Percentiles rank a stretch among this genome's conserved stretches.
phyloP scores from a whole-genome alignment of 2,329 filamentous ascomycete genomes.

The Fusarium chuoi region DNA sequence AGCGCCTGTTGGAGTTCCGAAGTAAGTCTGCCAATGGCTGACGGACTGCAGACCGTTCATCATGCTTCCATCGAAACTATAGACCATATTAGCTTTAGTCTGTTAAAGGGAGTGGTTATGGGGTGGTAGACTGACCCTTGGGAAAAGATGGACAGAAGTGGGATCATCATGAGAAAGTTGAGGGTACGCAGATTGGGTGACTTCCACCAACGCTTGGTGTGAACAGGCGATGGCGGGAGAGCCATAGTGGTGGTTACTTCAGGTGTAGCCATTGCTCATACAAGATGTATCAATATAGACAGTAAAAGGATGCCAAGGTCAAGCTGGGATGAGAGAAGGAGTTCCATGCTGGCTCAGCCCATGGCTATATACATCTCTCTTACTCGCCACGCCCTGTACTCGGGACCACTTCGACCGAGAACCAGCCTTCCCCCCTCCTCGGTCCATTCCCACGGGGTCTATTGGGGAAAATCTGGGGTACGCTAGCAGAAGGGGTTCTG shows the following conservation, averaged over 20 bases:
- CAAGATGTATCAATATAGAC: background rate
- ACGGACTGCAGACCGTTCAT: conserved; percentile 4
- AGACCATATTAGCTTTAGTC: background rate
- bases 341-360: background rate
- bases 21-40: background rate
- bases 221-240: background rate
- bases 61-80: background rate
- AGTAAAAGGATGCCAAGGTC: background rate
- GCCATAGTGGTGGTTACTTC: background rate
- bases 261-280: background rate
- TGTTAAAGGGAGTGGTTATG: fast-evolving
- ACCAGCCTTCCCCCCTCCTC: background rate
- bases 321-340: background rate
- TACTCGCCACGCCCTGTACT: background rate
- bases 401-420: background rate
- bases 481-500: background rate
- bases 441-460: background rate
- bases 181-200: background rate
- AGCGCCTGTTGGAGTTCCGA: background rate
- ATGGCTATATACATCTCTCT: background rate
- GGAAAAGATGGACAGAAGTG: background rate
- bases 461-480: background rate
- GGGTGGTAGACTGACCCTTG: background rate
- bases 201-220: background rate
- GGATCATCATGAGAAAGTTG: background rate